A percentile compares a stretch with the other conserved stretches of the same genome.
Conservation (phyloP, 2,329 filamentous ascomycete genomes). For the Aspergillus sp. region DNA sequence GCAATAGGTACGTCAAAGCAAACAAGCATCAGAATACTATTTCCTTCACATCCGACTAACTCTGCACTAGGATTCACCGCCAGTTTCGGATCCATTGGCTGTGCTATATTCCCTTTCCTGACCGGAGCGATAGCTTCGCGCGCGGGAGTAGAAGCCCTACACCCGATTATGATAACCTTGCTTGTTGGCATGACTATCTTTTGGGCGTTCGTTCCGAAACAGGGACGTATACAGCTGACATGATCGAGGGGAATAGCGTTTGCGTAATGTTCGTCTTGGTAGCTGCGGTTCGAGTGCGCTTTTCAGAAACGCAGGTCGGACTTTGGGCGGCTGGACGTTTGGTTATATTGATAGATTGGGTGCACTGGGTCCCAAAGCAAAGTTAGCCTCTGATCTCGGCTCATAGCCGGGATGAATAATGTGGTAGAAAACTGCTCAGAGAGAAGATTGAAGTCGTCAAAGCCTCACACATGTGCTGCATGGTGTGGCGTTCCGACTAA, state of each 20-base stretch:
- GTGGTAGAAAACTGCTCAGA: conserved; percentile 37
- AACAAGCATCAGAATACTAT: neutral
- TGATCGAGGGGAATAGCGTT: neutral
- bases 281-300: neutral
- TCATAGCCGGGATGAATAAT: neutral
- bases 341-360: neutral
- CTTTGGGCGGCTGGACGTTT: neutral
- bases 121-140: conserved; percentile 31
- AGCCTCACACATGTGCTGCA: conserved; percentile 44
- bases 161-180: conserved; percentile 32
- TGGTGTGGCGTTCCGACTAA: conserved; percentile 74
- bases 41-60: neutral
- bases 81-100: conserved; percentile 29
- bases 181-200: conserved; percentile 28
- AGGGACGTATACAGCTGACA: conserved; percentile 15
- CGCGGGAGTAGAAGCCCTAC: conserved; percentile 28
- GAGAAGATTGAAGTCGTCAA: conserved; percentile 54
- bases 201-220: conserved; percentile 28
- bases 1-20: conserved; percentile 27
- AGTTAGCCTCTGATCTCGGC: neutral
- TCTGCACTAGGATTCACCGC: conserved; percentile 27
- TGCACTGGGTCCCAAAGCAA: neutral
- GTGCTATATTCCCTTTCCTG: conserved; percentile 31
- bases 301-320: neutral
- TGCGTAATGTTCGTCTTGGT: neutral